phyloP scores from a whole-genome alignment of 129 eudicot genomes.

The Artemisia tridentata region DNA sequence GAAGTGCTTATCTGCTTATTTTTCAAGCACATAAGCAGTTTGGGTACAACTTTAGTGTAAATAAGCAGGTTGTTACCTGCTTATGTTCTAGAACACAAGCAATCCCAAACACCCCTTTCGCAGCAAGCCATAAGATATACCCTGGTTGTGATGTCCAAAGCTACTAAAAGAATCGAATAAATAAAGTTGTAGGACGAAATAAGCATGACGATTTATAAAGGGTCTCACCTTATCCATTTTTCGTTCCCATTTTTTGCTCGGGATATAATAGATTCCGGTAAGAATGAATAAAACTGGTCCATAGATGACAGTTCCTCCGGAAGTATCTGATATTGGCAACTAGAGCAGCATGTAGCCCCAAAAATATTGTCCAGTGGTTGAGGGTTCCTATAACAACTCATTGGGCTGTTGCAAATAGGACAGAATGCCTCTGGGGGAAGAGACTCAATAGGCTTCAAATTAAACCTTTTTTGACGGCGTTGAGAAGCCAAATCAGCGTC shows the following conservation, averaged over 20 bases:
- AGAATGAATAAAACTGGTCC: constrained; percentile 59
- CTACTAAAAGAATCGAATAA: neutral
- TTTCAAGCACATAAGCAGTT: too few species aligned
- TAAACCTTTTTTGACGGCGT: constrained; percentile 83
- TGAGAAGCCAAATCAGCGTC: constrained; percentile 52
- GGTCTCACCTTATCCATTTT: constrained; percentile 53
- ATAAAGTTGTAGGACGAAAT: neutral
- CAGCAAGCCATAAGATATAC: neutral
- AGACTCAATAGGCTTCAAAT: constrained; percentile 65
- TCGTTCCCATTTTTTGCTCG: constrained; percentile 43
- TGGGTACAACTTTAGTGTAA: too few species aligned
- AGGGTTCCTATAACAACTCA: constrained; percentile 25
- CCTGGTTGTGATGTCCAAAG: neutral
- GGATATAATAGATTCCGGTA: constrained; percentile 49
- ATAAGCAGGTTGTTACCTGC: too few species aligned
- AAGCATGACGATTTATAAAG: neutral
- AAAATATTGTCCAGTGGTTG: constrained; percentile 28
- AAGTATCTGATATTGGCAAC: constrained; percentile 91
- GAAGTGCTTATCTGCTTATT: too few species aligned
- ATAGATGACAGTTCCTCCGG: constrained; percentile 54
- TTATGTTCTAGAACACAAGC: too few species aligned
- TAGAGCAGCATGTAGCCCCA: constrained; percentile 51
- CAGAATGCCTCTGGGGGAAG: constrained; percentile 86
- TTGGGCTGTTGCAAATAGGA: constrained; percentile 80
- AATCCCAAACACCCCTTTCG: too few species aligned